These are phyloP conservation scores for Hymenoscyphus salicellus DNA, from an alignment of 2,329 filamentous ascomycete genomes.

Conservation along the genomic window DNA sequence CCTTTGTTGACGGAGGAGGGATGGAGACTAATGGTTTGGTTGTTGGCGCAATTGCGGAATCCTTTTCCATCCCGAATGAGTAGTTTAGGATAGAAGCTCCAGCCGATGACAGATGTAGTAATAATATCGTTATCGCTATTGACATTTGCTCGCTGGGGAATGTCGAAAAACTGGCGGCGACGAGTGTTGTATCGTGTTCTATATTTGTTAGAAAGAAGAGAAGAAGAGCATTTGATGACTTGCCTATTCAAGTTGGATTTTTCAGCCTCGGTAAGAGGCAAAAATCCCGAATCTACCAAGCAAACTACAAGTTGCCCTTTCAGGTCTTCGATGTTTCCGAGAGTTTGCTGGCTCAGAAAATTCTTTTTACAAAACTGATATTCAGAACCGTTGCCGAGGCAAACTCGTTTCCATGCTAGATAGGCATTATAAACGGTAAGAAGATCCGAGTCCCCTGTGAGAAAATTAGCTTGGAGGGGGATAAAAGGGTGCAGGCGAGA, in stretches of 20 bases:
- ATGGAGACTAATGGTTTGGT: constrained; percentile 83
- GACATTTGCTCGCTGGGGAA: constrained; percentile 70
- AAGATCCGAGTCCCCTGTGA: constrained; percentile 81
- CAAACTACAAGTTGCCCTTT: constrained; percentile 87
- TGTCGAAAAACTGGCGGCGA: constrained; percentile 70
- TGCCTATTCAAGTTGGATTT: constrained; percentile 61
- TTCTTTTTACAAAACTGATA: constrained; percentile 93
- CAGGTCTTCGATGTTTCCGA: constrained; percentile 90
- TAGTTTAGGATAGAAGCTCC: constrained; percentile 94
- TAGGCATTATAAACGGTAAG: constrained; percentile 95
- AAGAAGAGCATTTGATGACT: constrained; percentile 26
- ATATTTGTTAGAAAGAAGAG: constrained; percentile 10
- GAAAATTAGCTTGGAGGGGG: constrained; percentile 25
- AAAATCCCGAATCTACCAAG: constrained; percentile 79
- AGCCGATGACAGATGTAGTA: constrained; percentile 78
- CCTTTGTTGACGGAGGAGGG: constrained; percentile 86
- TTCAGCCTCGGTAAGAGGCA: constrained; percentile 72
- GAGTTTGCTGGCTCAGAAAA: constrained; percentile 82
- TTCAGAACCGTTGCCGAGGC: constrained; percentile 68
- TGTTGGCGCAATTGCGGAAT: constrained; percentile 88
- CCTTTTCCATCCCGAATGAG: constrained; percentile 80
- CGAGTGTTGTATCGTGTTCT: constrained; percentile 62
- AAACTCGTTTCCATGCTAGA: constrained; percentile 79
- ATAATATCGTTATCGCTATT: constrained; percentile 80
- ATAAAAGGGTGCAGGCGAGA: not conserved